phyloP scores from a whole-genome alignment of 2,329 filamentous ascomycete species.

The Chaetomiaceae sp. region DNA sequence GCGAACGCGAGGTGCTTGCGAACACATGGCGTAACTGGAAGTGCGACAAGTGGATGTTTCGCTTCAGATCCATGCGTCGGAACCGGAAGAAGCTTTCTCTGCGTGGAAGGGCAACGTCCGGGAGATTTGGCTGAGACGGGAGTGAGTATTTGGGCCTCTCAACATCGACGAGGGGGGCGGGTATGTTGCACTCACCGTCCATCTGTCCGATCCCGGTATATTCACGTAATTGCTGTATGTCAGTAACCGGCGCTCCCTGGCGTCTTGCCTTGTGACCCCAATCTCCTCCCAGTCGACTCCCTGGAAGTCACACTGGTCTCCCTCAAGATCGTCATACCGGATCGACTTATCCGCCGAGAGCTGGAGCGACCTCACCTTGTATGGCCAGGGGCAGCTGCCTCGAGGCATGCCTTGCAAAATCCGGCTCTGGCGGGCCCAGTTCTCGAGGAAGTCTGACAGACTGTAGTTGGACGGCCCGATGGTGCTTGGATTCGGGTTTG shows the following conservation, averaged over 20 bases:
- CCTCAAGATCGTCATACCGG: conserved; percentile 47
- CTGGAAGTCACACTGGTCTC: conserved; percentile 55
- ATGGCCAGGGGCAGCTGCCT: conserved; percentile 32
- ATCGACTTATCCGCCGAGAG: conserved; percentile 18
- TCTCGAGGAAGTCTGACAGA: conserved; percentile 46
- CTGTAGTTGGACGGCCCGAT: conserved; percentile 48
- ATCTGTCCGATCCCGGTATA: conserved; percentile 42
- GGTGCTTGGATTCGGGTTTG: conserved; percentile 32
- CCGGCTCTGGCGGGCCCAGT: conserved; percentile 42
- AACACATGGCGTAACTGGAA: conserved; percentile 63
- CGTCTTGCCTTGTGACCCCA: conserved; percentile 46
- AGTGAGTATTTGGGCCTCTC: no score
- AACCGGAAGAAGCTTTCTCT: conserved; percentile 55
- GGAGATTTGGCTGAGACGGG: conserved; percentile 23
- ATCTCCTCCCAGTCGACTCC: conserved; percentile 55
- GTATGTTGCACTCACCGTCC: conserved; percentile 40
- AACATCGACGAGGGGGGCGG: not conserved
- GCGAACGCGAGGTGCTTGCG: conserved; percentile 51
- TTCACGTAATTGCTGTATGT: conserved; percentile 59
- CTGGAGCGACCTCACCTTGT: conserved; percentile 31
- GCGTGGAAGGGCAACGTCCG: conserved; percentile 36
- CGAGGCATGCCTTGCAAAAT: conserved; percentile 26
- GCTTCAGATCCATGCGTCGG: conserved; percentile 51
- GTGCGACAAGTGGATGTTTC: conserved; percentile 54
- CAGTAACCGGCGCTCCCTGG: conserved; percentile 42